A percentile compares a stretch with the other conserved stretches of the same genome.
Conservation (phyloP, 768 basidiomycete genomes). For the Ramaria rubella region DNA sequence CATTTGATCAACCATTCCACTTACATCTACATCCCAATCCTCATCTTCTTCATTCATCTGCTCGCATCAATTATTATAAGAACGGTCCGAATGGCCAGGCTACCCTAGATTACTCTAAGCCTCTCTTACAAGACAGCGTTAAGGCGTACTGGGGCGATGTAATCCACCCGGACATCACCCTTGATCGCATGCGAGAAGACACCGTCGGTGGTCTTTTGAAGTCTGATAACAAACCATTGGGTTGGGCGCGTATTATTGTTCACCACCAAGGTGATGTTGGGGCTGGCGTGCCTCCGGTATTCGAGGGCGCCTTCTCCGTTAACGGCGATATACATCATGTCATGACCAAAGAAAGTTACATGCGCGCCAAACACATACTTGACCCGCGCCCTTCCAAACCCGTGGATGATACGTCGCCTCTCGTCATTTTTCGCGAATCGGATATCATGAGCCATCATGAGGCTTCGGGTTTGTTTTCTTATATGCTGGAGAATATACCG, state of each 20-base stretch:
- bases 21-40: slow-evolving; percentile 75
- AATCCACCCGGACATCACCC: slow-evolving; percentile 47
- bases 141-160: slow-evolving; percentile 74
- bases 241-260: slow-evolving; percentile 75
- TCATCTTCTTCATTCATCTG: slow-evolving; percentile 71
- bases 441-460: slow-evolving; percentile 56
- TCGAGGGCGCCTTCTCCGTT: slow-evolving; percentile 71
- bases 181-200: slow-evolving; percentile 55
- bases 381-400: slow-evolving; percentile 44
- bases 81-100: slow-evolving; percentile 43
- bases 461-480: slow-evolving; percentile 18
- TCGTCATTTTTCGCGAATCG: slow-evolving; percentile 73
- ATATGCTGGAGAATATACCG: neutral
- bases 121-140: slow-evolving; percentile 57
- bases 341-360: slow-evolving; percentile 62
- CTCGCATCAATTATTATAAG: slow-evolving; percentile 62
- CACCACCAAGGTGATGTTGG: slow-evolving; percentile 51
- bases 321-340: slow-evolving; percentile 65
- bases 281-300: slow-evolving; percentile 45
- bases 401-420: slow-evolving; percentile 34
- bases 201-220: slow-evolving; percentile 46
- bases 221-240: slow-evolving; percentile 41
- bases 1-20: slow-evolving; percentile 58
- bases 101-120: slow-evolving; percentile 46
- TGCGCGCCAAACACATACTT: slow-evolving; percentile 49